Conservation (phyloP, 2,329 filamentous ascomycete genomes). For the Fusarium sp. region DNA sequence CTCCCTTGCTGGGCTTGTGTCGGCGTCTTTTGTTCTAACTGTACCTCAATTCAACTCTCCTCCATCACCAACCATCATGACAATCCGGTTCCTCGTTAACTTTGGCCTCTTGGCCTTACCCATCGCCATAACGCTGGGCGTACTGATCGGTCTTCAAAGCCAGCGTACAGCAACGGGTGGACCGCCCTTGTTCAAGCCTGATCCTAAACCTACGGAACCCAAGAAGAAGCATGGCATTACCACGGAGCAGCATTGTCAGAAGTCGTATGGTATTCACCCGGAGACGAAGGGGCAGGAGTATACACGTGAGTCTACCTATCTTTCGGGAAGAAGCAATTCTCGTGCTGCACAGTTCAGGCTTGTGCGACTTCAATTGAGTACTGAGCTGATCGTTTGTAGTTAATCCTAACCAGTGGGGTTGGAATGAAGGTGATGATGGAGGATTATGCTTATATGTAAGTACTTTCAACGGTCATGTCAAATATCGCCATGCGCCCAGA, state of each 20-base stretch:
- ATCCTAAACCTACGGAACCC: slow-evolving; percentile 31
- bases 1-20: not conserved
- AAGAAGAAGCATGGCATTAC: slow-evolving; percentile 39
- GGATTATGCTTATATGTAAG: slow-evolving; percentile 65
- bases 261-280: slow-evolving; percentile 57
- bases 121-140: slow-evolving; percentile 60
- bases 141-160: slow-evolving; percentile 62
- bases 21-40: not conserved
- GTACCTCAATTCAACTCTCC: not conserved
- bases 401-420: slow-evolving; percentile 68
- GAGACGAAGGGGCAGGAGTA: slow-evolving; percentile 57
- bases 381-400: slow-evolving; percentile 53
- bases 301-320: slow-evolving; percentile 54
- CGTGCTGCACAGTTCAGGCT: not conserved
- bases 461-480: slow-evolving; percentile 24
- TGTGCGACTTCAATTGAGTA: slow-evolving; percentile 2
- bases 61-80: slow-evolving; percentile 47
- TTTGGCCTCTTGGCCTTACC: slow-evolving; percentile 61
- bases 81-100: slow-evolving; percentile 59
- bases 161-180: slow-evolving; percentile 56
- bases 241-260: slow-evolving; percentile 38
- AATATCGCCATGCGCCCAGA: not conserved
- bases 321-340: not conserved
- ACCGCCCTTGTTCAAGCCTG: slow-evolving; percentile 55
- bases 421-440: slow-evolving; percentile 52